A percentile compares a stretch with the other conserved stretches of the same genome.
phyloP scores from a whole-genome alignment of 139 green algal species.

The Chlamydomonas sp. region DNA sequence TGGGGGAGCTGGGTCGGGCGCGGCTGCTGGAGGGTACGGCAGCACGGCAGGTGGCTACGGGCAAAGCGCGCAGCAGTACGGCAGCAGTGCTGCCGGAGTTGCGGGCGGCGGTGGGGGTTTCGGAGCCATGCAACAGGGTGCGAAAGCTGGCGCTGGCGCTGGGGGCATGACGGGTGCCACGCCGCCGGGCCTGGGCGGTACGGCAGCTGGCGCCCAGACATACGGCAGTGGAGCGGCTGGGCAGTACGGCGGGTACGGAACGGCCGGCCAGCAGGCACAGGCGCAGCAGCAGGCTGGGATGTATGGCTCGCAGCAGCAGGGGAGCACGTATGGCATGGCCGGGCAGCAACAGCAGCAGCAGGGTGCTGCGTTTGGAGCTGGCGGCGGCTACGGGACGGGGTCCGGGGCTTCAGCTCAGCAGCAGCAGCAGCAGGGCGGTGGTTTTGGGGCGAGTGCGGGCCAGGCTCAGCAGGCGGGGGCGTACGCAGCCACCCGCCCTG shows the following conservation, averaged over 20 bases:
- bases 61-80: background rate
- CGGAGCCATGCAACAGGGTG: no score
- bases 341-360: background rate
- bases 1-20: background rate
- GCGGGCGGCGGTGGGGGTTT: no score
- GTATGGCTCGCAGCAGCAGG: constrained; percentile 1
- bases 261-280: no score
- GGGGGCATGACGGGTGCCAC: background rate
- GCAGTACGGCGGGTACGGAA: no score
- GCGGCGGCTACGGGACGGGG: no score
- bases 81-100: no score
- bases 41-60: background rate
- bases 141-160: background rate
- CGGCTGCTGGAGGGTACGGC: background rate
- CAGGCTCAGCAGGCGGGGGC: background rate
- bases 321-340: background rate
- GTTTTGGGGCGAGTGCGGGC: background rate
- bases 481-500: no score
- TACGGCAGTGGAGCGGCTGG: no score
- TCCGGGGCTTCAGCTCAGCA: background rate
- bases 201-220: no score
- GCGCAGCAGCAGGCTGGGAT: background rate
- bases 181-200: no score
- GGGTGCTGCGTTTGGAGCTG: background rate
- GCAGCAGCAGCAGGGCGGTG: background rate